These are phyloP conservation scores for Colletotrichum viniferum DNA, from an alignment of 2,329 filamentous ascomycete species.

Conservation along the genomic window DNA sequence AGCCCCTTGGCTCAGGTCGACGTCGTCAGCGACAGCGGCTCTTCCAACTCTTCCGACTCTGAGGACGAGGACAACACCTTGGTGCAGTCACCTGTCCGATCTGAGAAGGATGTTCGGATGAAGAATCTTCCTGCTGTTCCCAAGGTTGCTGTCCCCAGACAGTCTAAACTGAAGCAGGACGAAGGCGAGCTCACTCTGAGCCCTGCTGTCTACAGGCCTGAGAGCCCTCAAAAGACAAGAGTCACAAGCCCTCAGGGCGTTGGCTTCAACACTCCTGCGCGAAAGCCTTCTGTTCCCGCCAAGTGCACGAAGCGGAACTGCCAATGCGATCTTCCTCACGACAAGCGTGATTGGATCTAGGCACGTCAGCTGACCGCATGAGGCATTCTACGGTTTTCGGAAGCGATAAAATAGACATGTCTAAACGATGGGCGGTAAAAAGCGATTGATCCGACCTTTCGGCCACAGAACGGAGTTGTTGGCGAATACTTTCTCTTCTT, in stretches of 20 bases:
- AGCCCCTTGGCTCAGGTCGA: constrained; percentile 32
- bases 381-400: constrained; percentile 26
- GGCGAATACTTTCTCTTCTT: constrained; percentile 19
- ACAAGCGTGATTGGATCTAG: constrained; percentile 36
- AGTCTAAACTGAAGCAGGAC: constrained; percentile 15
- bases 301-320: constrained; percentile 22
- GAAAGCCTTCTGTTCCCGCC: background rate
- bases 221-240: constrained; percentile 37
- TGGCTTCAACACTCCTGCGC: constrained; percentile 36
- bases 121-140: constrained; percentile 44
- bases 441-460: constrained; percentile 2
- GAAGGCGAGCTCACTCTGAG: constrained; percentile 46
- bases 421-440: constrained; percentile 14
- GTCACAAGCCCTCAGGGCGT: constrained; percentile 48
- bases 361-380: background rate
- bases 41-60: constrained; percentile 26
- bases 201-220: constrained; percentile 57
- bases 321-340: constrained; percentile 18
- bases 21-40: background rate
- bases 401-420: constrained; percentile 11
- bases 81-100: constrained; percentile 19
- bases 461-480: constrained; percentile 17
- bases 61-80: constrained; percentile 18
- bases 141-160: background rate
- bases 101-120: constrained; percentile 36